Conservation (phyloP, 768 basidiomycete genomes). For the Tulasnella sp. region DNA sequence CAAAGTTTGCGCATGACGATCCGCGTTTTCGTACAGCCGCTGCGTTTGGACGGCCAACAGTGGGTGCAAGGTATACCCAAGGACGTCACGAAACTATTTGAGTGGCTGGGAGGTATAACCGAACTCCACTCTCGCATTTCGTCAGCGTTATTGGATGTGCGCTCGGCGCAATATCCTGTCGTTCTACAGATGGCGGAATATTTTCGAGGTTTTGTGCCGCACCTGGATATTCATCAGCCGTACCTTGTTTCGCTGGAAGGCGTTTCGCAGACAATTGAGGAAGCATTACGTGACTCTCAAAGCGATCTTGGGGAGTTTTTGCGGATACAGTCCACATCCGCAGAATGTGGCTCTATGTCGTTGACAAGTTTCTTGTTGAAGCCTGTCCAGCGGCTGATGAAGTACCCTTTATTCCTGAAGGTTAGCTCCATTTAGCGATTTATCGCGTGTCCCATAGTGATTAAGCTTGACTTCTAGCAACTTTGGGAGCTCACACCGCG, state of each 20-base stretch:
- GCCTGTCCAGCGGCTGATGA: slow-evolving; percentile 59
- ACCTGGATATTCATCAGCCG: slow-evolving; percentile 74
- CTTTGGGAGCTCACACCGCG: slow-evolving; percentile 59
- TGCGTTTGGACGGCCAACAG: slow-evolving; percentile 54
- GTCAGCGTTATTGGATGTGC: slow-evolving; percentile 34
- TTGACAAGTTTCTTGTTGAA: slow-evolving; percentile 60
- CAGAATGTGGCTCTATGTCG: slow-evolving; percentile 49
- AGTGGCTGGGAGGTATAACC: slow-evolving; percentile 81
- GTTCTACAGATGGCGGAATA: slow-evolving; percentile 46
- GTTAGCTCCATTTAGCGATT: slow-evolving; percentile 37
- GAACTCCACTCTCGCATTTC: slow-evolving; percentile 60
- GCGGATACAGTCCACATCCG: slow-evolving; percentile 37
- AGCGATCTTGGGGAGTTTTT: slow-evolving; percentile 83
- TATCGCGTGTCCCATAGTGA: slow-evolving; percentile 10
- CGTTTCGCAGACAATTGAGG: slow-evolving; percentile 42
- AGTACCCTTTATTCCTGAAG: slow-evolving; percentile 61
- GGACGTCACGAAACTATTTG: slow-evolving; percentile 60
- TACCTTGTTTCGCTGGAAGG: slow-evolving; percentile 66
- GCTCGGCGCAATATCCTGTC: slow-evolving; percentile 33
- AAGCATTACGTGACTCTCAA: slow-evolving; percentile 36
- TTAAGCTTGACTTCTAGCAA: slow-evolving; percentile 36
- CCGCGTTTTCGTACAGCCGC: slow-evolving; percentile 62
- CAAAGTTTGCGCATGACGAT: slow-evolving; percentile 53
- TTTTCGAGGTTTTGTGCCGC: slow-evolving; percentile 49
- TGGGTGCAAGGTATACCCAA: slow-evolving; percentile 76